phyloP scores from a whole-genome alignment of 2,329 filamentous ascomycete species.

The Arthrobotrys megalospora region DNA sequence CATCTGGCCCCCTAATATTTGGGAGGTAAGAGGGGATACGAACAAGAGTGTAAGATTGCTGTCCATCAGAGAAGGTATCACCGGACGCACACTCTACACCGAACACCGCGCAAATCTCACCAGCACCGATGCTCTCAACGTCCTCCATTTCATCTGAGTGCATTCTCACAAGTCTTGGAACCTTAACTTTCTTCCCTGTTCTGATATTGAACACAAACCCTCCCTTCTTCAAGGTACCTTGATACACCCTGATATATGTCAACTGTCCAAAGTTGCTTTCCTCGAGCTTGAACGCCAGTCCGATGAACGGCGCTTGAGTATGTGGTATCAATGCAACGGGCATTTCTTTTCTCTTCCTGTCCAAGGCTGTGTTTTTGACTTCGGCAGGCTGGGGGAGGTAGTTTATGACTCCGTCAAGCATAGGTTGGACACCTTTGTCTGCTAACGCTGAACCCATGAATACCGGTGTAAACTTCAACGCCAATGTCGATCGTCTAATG shows the following conservation, averaged over 20 bases:
- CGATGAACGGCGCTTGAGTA: constrained; percentile 92
- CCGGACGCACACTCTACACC: constrained; percentile 97
- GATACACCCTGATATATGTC: constrained; percentile 98
- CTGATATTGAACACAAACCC: constrained; percentile 93
- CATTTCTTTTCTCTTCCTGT: constrained; percentile 83
- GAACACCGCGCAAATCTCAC: constrained; percentile 98
- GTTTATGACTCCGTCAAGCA: constrained; percentile 96
- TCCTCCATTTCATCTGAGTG: constrained; percentile 99
- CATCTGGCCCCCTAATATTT: constrained; percentile 1
- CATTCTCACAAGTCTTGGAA: constrained; percentile 98
- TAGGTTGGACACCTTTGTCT: constrained; percentile 94
- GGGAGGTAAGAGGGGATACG: constrained; percentile 50
- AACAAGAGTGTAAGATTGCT: constrained; percentile 88
- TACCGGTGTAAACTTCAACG: constrained; percentile 90
- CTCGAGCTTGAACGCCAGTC: constrained; percentile 97
- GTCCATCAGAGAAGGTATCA: constrained; percentile 96
- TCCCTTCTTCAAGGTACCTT: constrained; percentile 89
- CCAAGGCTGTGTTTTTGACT: constrained; percentile 89
- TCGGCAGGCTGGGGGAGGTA: constrained; percentile 93
- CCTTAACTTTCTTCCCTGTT: constrained; percentile 94
- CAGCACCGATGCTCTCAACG: constrained; percentile 89
- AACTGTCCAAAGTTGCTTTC: constrained; percentile 98
- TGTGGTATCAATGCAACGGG: constrained; percentile 91
- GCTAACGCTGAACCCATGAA: constrained; percentile 96
- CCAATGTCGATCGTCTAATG: constrained; percentile 90